A percentile compares a stretch with the other conserved stretches of the same genome.
Evolutionary conservation across 805 yeast species (phyloP).

Genomic region (Barnettozyma sucrosica): DNA sequence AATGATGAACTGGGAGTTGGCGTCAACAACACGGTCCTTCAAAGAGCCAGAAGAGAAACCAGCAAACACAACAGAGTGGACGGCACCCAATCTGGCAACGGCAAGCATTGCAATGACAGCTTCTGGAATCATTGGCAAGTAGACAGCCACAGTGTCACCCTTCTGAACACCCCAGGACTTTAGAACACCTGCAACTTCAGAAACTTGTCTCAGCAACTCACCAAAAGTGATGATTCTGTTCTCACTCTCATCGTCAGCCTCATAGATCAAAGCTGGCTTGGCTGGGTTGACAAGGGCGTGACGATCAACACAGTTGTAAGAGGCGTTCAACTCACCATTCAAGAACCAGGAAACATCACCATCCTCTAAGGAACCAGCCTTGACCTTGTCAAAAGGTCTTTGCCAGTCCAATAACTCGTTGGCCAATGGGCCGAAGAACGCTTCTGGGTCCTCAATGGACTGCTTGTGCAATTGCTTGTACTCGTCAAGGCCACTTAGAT

Average conservation of each 20-base stretch:
- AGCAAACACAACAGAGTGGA: conserved; percentile 94
- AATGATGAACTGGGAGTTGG: conserved; percentile 77
- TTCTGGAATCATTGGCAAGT: conserved; percentile 97
- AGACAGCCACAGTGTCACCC: conserved; percentile 96
- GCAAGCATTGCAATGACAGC: conserved; percentile 94
- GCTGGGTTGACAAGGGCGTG: conserved; percentile 87
- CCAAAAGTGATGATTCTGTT: conserved; percentile 75
- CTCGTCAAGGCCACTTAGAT: conserved; percentile 42
- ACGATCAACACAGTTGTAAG: conserved; percentile 91
- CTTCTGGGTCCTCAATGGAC: conserved; percentile 74
- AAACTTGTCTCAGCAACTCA: conserved; percentile 78
- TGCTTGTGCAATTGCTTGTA: conserved; percentile 65
- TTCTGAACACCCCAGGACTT: conserved; percentile 79
- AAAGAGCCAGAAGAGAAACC: conserved; percentile 94
- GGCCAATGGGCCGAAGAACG: conserved; percentile 76
- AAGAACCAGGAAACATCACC: conserved; percentile 93
- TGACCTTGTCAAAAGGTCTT: conserved; percentile 58
- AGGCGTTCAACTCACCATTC: conserved; percentile 89
- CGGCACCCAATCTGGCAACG: conserved; percentile 87
- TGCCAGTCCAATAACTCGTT: conserved; percentile 73
- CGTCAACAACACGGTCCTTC: conserved; percentile 85
- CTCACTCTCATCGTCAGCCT: conserved; percentile 84
- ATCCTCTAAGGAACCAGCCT: conserved; percentile 52
- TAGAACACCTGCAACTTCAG: conserved; percentile 80
- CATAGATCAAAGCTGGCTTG: conserved; percentile 81